These are phyloP conservation scores for Aspergillus sp. DNA, from an alignment of 2,329 filamentous ascomycete species.

Conservation along the genomic window DNA sequence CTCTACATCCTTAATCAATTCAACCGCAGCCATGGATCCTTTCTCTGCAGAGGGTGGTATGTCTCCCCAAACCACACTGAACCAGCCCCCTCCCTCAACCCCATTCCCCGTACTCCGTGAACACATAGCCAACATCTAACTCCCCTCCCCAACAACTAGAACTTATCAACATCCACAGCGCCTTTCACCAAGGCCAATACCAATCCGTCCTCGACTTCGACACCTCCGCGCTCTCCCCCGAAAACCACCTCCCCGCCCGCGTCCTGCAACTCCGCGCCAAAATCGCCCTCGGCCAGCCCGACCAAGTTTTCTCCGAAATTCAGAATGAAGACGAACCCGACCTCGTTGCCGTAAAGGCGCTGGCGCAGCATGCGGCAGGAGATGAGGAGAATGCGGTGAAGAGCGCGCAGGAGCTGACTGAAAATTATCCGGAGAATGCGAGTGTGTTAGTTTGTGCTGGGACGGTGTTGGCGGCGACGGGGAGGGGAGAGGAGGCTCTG, in stretches of 20 bases:
- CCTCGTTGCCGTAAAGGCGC: constrained; percentile 65
- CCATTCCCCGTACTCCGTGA: constrained; percentile 5
- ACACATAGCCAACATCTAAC: constrained; percentile 1
- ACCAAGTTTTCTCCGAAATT: constrained; percentile 62
- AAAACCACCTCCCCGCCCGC: constrained; percentile 69
- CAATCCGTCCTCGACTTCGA: constrained; percentile 80
- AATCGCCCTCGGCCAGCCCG: constrained; percentile 71
- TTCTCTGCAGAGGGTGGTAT: constrained; percentile 58
- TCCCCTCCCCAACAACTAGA: constrained; percentile 37
- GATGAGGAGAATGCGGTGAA: constrained; percentile 56
- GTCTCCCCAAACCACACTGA: constrained; percentile 5
- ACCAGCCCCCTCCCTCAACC: background rate
- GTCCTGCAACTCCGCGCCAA: constrained; percentile 75
- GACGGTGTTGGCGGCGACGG: constrained; percentile 72
- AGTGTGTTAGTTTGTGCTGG: constrained; percentile 75
- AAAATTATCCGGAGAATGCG: constrained; percentile 62
- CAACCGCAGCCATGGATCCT: constrained; percentile 48
- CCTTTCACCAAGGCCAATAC: constrained; percentile 73
- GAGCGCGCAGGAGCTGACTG: constrained; percentile 60
- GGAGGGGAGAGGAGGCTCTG: constrained; percentile 78
- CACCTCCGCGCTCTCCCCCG: constrained; percentile 66
- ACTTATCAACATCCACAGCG: constrained; percentile 61
- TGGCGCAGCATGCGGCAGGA: constrained; percentile 61
- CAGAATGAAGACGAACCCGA: constrained; percentile 58
- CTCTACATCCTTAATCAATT: constrained; percentile 5